Percentiles rank a stretch among this genome's conserved stretches.
These are phyloP conservation scores for Dendrothele bispora DNA, from an alignment of 768 basidiomycete species.

Conservation along the genomic window DNA sequence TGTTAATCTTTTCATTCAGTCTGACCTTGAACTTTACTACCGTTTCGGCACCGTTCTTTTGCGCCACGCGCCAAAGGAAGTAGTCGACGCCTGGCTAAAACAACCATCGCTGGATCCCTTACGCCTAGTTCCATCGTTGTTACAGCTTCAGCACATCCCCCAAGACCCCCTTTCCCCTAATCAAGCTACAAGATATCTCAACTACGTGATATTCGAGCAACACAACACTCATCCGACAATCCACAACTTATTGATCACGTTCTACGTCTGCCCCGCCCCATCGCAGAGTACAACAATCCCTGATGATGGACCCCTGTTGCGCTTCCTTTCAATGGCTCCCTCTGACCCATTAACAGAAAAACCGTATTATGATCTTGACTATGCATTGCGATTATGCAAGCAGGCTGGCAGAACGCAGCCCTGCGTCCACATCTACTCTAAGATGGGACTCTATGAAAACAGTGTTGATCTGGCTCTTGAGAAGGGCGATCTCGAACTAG, in stretches of 20 bases:
- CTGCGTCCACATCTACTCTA: constrained; percentile 95
- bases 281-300: constrained; percentile 28
- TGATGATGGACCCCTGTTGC: constrained; percentile 79
- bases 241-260: constrained; percentile 91
- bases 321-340: constrained; percentile 82
- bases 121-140: constrained; percentile 84
- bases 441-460: constrained; percentile 97
- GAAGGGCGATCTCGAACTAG: constrained; percentile 93
- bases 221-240: constrained; percentile 81
- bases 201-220: constrained; percentile 80
- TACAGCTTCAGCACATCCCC: constrained; percentile 74
- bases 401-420: constrained; percentile 77
- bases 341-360: constrained; percentile 78
- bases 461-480: constrained; percentile 93
- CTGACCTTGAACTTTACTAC: constrained; percentile 88
- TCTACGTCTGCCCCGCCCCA: constrained; percentile 62
- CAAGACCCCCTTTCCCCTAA: constrained; percentile 75
- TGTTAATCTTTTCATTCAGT: constrained; percentile 45
- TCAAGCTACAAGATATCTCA: constrained; percentile 89
- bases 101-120: constrained; percentile 78
- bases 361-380: constrained; percentile 97
- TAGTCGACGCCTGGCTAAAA: constrained; percentile 90
- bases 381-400: constrained; percentile 91
- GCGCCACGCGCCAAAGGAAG: constrained; percentile 82
- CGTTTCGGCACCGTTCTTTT: constrained; percentile 88